phyloP scores from a whole-genome alignment of 441 rosid species.

The Bocquillonia castaneifolia region DNA sequence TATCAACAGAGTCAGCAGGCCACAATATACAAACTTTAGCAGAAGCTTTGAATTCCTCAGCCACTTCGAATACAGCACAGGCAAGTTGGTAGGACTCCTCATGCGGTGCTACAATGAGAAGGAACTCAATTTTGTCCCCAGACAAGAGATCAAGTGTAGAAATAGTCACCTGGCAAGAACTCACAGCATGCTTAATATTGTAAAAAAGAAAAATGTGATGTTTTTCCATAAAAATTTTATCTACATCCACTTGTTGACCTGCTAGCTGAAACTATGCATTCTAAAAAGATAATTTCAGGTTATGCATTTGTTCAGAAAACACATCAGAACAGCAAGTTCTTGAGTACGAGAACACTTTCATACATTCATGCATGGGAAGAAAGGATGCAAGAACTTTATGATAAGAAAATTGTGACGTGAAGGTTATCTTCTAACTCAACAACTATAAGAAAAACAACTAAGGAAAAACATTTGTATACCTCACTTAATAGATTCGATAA shows the following conservation, averaged over 20 bases:
- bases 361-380: not conserved
- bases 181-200: not conserved
- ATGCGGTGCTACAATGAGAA: slow-evolving; percentile 65
- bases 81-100: slow-evolving; percentile 42
- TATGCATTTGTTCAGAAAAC: not conserved
- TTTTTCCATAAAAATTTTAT: slow-evolving; percentile 1
- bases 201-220: not conserved
- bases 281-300: not conserved
- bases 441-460: not conserved
- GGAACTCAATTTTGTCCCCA: slow-evolving; percentile 66
- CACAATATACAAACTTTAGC: slow-evolving; percentile 34
- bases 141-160: slow-evolving; percentile 72
- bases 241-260: not conserved
- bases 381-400: not conserved
- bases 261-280: not conserved
- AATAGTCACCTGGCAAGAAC: slow-evolving; percentile 35
- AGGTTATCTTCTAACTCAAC: not conserved
- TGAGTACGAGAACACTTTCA: not conserved
- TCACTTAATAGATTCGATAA: slow-evolving; percentile 39
- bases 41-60: slow-evolving; percentile 33
- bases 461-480: slow-evolving; percentile 27
- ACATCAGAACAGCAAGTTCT: not conserved
- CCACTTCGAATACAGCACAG: slow-evolving; percentile 18
- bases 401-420: not conserved
- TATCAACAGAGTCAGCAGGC: slow-evolving; percentile 35